Base-by-base conservation (phyloP, 495 filamentous ascomycete genomes). In the Oleoguttula mirabilis region DNA sequence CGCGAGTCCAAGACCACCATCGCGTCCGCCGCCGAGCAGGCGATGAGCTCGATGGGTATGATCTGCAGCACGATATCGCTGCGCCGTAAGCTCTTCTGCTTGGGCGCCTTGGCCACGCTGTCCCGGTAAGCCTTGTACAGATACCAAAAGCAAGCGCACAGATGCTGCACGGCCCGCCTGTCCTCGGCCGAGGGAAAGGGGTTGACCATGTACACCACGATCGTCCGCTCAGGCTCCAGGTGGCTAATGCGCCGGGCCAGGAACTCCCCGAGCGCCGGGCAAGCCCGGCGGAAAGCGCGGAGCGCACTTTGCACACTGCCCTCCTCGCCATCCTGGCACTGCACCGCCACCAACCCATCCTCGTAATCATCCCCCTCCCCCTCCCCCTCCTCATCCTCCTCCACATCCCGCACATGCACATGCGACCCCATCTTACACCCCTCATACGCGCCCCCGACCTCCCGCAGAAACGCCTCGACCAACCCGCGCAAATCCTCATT, bases 151-250 rank as follows among this genome's bases (percentile, higher is more conserved):
- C 79, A 81, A 10, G 76, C 69, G 52, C 84, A 94, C 7, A 88
- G 74, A 48, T 86, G 75, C 17, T 84, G 76, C 10, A 87, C 66
- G 10, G 79, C 21, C 2, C 17, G 10, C 8, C 21, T 21, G 16
- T 12, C 72, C 21, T 69, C 65, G 12, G 77, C 64, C 38, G 73
- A 65, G 4, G 73, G 65, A 28, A 84, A 82, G 0, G 79, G 76
- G 54, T 95, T 86, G 33, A 94, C 64, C 30, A 94, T 78, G 55
- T 86, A 94, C n/a, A 95, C 66, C 14, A 95, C 84, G 35, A 82
- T 75, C 3, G 59, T 57, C 27, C 56, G 50, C 17, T 58, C 52
- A n/a, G 48, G 48, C 14, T 45, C 41, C 17, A 20, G 23, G 41
- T 83, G 88, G 32, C 69, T 65, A n/a, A 66, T 60, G 31, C 59